Evolutionary conservation across 176 grass and related monocot genomes (phyloP).

Genomic region (Zea luxurians): DNA sequence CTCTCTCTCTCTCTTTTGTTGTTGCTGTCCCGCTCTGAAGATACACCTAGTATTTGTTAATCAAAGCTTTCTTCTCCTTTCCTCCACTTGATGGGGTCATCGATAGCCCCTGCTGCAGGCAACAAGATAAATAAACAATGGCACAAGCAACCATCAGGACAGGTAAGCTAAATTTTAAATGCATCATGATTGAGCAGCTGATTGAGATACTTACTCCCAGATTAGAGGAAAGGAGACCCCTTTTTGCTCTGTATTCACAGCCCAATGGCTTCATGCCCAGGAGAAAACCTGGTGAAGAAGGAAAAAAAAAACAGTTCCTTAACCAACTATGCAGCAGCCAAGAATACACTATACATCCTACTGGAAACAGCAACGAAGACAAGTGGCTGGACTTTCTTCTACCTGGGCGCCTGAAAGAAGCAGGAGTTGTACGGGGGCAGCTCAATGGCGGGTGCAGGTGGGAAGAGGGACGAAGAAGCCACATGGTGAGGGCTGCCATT

Average conservation of each 20-base stretch:
- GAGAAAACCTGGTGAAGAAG: constrained; percentile 54
- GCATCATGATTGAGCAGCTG: constrained; percentile 12
- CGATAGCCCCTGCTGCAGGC: constrained; percentile 52
- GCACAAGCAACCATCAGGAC: constrained; percentile 43
- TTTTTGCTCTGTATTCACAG: constrained; percentile 66
- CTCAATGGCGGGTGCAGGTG: constrained; percentile 52
- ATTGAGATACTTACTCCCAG: constrained; percentile 50
- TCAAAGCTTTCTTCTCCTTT: constrained; percentile 29
- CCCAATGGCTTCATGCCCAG: constrained; percentile 71
- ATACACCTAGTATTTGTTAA: constrained; percentile 41
- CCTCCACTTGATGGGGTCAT: constrained; percentile 47
- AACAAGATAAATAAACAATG: constrained; percentile 42
- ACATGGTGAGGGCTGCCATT: constrained; percentile 41
- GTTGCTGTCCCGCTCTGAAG: constrained; percentile 36
- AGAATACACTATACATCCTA: background rate
- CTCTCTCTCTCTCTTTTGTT: constrained; percentile 10
- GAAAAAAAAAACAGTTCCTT: background rate
- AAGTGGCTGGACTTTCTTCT: constrained; percentile 20
- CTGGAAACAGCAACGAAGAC: background rate
- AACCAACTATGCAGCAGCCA: background rate
- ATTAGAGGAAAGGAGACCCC: constrained; percentile 38
- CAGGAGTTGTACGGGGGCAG: constrained; percentile 66
- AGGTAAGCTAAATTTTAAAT: constrained; percentile 28
- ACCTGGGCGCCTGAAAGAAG: constrained; percentile 92
- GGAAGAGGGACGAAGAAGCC: constrained; percentile 58